Percentiles rank a stretch among this genome's conserved stretches.
These are phyloP conservation scores for Berkeleyomyces rouxiae DNA, from an alignment of 2,329 filamentous ascomycete species.

Conservation along the genomic window DNA sequence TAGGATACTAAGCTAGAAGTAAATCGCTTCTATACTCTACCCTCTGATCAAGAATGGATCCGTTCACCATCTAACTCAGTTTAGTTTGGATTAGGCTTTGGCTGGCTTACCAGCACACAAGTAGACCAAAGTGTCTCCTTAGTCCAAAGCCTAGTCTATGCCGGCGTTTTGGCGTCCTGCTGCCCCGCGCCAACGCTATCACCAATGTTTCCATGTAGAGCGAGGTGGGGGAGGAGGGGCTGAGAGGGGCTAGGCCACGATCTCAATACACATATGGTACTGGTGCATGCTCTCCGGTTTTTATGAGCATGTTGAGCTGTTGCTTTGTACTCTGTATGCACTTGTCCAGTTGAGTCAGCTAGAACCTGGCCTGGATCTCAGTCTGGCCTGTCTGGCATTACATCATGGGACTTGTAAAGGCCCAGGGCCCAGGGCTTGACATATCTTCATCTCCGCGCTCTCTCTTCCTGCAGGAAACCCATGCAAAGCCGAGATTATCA, in stretches of 20 bases:
- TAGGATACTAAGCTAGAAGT: neutral
- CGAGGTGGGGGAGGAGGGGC: neutral
- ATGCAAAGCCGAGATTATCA: neutral
- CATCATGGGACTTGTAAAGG: neutral
- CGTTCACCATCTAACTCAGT: neutral
- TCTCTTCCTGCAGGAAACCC: neutral
- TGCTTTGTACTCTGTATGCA: neutral
- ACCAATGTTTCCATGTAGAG: neutral
- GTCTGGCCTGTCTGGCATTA: neutral
- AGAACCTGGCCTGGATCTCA: neutral
- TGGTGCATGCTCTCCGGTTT: no score
- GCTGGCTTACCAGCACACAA: neutral
- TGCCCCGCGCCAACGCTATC: neutral
- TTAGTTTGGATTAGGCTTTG: neutral
- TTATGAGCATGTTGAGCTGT: neutral
- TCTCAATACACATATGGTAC: neutral
- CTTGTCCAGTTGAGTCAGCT: neutral
- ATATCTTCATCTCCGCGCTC: neutral
- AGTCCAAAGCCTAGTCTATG: neutral
- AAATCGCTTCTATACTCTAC: neutral
- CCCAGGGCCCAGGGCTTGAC: neutral
- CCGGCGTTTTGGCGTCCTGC: neutral
- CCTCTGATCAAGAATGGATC: neutral
- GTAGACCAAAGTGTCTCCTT: neutral
- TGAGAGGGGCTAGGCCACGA: neutral